Conservation (phyloP, 495 filamentous ascomycete species). For the Neurospora sp. region DNA sequence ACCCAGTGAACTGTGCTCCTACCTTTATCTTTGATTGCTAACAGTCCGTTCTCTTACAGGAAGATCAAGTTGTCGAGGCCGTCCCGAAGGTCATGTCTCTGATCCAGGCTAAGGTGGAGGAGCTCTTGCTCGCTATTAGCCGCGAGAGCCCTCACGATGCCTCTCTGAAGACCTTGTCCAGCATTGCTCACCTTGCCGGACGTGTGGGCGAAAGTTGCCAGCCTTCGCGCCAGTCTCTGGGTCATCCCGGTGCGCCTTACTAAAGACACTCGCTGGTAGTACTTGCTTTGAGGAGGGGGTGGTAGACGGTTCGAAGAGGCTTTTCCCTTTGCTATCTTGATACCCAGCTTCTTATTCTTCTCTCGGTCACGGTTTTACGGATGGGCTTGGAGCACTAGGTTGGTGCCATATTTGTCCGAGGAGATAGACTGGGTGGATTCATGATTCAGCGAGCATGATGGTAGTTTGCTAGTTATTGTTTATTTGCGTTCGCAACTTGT, state of each 20-base stretch:
- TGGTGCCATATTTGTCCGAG: not conserved
- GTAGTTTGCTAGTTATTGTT: not conserved
- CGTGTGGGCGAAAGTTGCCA: conserved; percentile 14
- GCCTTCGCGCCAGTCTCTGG: not conserved
- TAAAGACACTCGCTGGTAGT: not conserved
- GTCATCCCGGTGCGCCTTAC: not conserved
- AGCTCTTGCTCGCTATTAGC: conserved; percentile 58
- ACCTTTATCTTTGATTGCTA: conserved; percentile 8
- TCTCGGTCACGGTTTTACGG: not conserved
- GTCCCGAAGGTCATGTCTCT: conserved; percentile 63
- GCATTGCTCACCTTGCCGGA: conserved; percentile 31
- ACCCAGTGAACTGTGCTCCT: not conserved
- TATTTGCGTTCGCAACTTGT: not conserved
- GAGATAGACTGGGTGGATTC: not conserved
- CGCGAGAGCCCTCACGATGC: conserved; percentile 51
- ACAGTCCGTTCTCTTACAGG: conserved; percentile 35
- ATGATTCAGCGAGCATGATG: not conserved
- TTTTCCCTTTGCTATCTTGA: not conserved
- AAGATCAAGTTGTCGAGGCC: conserved; percentile 65
- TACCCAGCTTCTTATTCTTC: not conserved
- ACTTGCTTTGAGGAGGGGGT: not conserved
- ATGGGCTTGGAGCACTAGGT: not conserved
- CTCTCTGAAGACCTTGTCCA: conserved; percentile 51
- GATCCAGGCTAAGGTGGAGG: conserved; percentile 59
- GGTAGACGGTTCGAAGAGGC: not conserved